Base-by-base conservation (phyloP, 1,284 basidiomycete genomes). In the Anthracocystis setariae region DNA sequence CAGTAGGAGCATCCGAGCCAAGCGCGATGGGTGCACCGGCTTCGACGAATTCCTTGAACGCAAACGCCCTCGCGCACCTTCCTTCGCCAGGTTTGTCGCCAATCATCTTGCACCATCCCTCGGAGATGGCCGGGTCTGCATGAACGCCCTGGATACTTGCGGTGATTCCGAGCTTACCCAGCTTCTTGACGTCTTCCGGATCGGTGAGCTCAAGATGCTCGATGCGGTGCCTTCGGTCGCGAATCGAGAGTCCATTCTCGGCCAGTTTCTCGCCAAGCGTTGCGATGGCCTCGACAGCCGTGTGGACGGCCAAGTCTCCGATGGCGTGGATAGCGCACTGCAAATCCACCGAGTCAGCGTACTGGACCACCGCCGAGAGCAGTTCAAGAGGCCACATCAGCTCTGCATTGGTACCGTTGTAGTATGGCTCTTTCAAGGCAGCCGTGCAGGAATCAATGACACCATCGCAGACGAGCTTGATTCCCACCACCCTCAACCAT, bases 181-280 rank as follows among this genome's bases (percentile, higher is more conserved):
- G 61, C 45, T 64, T 59, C 38, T 66, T 57, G 27, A 74, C 68
- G 21, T 71, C 67, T 18, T 52, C 53, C 12, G 62, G 58, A 37
- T 65, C 58, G 44, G 66, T 71, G 8, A 74, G 54, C 48, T 74
- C 72, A 38, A 74, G 64, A 20, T 74, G 72, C 43, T 74, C 72
- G 35, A 74, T 74, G 10, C 72, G 61, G 32, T 74, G 72, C 5
- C 72, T 33, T 23, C 67, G 58, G 15, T 63, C 62, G 17, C 67
- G 67, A 10, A 70, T 64, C 18, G 61, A 70, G 2, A 57, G 27
- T 9, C 52, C 63, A 25, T 51, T 33, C 0, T 21, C 44, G 2
- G 48, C 57, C 5, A 59, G 40, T 21, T 58, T 40, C 3, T 64
- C 53, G 21, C 54, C 67, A 1, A 74, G 38, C 7, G 58, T 49